Evolutionary conservation across 345 rosid genomes (phyloP), one percentile per base, ranked within the genome.

Genomic region (Eutrema yunnanense): DNA sequence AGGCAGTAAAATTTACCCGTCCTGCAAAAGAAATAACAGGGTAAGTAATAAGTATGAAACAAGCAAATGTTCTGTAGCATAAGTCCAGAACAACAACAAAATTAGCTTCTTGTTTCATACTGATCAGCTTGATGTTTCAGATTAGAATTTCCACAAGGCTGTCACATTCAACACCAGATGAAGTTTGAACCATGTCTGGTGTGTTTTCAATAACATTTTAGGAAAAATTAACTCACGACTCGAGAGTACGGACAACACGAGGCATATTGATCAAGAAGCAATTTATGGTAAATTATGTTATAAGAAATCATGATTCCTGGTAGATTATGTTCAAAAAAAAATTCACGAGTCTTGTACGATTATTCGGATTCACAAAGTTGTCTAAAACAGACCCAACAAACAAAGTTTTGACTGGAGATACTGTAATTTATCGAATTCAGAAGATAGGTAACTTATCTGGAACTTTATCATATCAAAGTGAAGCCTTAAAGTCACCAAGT

Each of bases 1-100:
- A 43, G 5, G 16, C 12, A 59, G 16, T 29, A 22, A 57, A 29
- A 32, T 6, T 61, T 72, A 72, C 76, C 76, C 76, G 13, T 72
- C 76, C 76, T 72, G 73, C 68, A 67, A 74, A 66, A 13, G 43
- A 42, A 61, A 49, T 4, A 70, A 40, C 58, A 69, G 22, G 0
- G 3, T 7, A 12, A 8, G 3, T 8, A 12, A 12, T 56, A 6
- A 70, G 66, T 47, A 71, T 71, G 51, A 50, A 61, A 60, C 42
- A 71, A 34, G 8, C 11, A 46, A 49, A 54, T 6, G 38, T 41
- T 66, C 1, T 37, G 59, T 50, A 66, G 65, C 60, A 36, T 0
- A 7, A 60, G 49, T 38, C 22, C 22, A n/a, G 3, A 55, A 33
- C 26, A 36, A 8, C 7, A 14, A 8, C 16, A 57, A 37, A 37